Evolutionary conservation across 768 basidiomycete genomes (phyloP).

Genomic region (Russula emetica): DNA sequence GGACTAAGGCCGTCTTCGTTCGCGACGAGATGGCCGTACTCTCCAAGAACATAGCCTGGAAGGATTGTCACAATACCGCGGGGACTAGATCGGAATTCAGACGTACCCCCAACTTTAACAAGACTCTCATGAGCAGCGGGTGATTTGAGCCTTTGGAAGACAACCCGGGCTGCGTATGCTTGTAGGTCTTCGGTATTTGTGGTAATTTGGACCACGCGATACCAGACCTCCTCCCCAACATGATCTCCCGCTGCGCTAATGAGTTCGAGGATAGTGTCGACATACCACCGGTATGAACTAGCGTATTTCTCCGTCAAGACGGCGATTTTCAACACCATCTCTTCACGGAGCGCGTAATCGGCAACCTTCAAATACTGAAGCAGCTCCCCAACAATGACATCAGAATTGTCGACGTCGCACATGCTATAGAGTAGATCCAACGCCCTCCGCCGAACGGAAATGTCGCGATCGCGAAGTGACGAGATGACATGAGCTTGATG

Average conservation of each 20-base stretch:
- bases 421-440: conserved; percentile 97
- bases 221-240: conserved; percentile 99
- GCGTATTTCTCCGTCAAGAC: conserved; percentile 99
- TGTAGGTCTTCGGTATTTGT: conserved; percentile 98
- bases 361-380: conserved; percentile 92
- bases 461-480: conserved; percentile 93
- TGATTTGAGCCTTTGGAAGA: conserved; percentile 82
- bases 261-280: conserved; percentile 93
- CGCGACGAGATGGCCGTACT: conserved; percentile 97
- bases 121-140: conserved; percentile 88
- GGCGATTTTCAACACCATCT: conserved; percentile 98
- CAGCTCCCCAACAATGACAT: conserved; percentile 92
- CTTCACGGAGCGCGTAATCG: conserved; percentile 93
- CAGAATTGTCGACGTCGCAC: conserved; percentile 98
- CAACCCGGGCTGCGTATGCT: conserved; percentile 89
- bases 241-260: conserved; percentile 97
- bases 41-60: conserved; percentile 90
- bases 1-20: conserved; percentile 93
- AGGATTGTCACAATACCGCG: background rate
- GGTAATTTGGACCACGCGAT: conserved; percentile 96
- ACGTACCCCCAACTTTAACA: conserved; percentile 89
- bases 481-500: conserved; percentile 95
- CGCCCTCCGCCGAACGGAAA: conserved; percentile 89
- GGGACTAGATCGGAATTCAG: background rate
- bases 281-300: conserved; percentile 97